Base-by-base conservation (phyloP, 257 asterid species). In the Fraxinus quadrangulata region DNA sequence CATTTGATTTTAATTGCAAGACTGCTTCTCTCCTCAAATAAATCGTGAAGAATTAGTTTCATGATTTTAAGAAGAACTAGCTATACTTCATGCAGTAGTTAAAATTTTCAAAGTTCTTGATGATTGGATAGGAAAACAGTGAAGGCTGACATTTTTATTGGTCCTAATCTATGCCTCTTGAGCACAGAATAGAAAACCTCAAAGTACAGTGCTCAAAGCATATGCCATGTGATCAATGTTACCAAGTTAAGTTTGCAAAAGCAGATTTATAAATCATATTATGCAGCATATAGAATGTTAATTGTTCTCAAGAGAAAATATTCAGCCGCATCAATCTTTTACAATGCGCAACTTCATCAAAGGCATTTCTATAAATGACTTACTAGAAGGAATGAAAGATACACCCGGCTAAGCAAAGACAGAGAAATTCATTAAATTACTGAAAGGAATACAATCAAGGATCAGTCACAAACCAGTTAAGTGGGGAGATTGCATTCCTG, bases 211-310 rank as follows among this genome's bases (percentile, higher is more conserved):
- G 59, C 59, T 49, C 59, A 49, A 49, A 77, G 65, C 71, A 66
- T 30, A 68, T 72, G 37, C 66, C 73, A 56, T 76, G 31, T 76
- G 69, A 34, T 23, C 59, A 21, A 26, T 67, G 11, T 6, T 17
- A 19, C 39, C n/a, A 51, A 74, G 70, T 51, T 17, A 59, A 67
- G 21, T 71, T 49, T 76, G 49, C 12, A 73, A 36, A 79, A 72
- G 31, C 59, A n/a, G 54, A 36, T 37, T 33, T 23, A 59, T 13
- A 66, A 51, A 83, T 36, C 54, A 33, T 23, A 37, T 19, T 6
- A 24, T 61, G 42, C 51, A 69, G 73, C 51, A 33, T 17, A 82
- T 75, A 26, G 19, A 45, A 70, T 70, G 2, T 47, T 49, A 28
- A 23, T 42, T 70, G 16, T 65, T 74, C 24, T 9, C 69, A 11